Base-by-base conservation (phyloP, 2,329 filamentous ascomycete species). In the Ophiocordyceps robertsii region DNA sequence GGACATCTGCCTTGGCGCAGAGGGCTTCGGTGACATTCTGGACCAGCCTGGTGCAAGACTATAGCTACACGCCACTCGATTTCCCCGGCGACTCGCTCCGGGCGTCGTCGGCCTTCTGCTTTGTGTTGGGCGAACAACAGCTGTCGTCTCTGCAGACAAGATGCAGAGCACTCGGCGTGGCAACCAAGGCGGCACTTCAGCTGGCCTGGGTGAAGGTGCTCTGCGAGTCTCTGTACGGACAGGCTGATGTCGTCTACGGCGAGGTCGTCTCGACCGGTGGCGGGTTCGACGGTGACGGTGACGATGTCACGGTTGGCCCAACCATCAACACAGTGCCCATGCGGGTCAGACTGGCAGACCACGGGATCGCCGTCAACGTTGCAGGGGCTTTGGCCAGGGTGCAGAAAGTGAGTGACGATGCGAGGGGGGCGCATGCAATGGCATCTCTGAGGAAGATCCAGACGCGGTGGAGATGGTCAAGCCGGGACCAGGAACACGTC, bases 261-360 rank as follows among this genome's bases (percentile, higher is more conserved):
- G 48, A 51, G 24, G 49, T 51, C 21, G 40, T 53, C 24, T 40
- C 46, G 10, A 40, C 43, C 3, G 36, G 29, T 36, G 29, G 40
- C 33, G 46, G 41, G 16, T 19, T 38, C 7, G 24, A 24, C 24
- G 24, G 24, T 24, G 24, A 24, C 24, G 24, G 24, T 45, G 40
- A 29, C 6, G 21, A 4, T 39, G 19, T 29, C 19, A 11, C 29
- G 9, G 37, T 49, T 13, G 47, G 51, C 1, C 51, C 51, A 3
- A 45, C 45, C 24, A 53, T 53, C 48, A 53, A 53, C 45, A 53
- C 51, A 2, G 36, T 53, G 9, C 49, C 51, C 21, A 37, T 53
- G 40, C 48, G 49, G 11, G 21, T 48, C 19, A 42, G 29, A 6
- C 32, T 52, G 19, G 31, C 36, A 6, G 12, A 33, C 12, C 6